Evolutionary conservation across 169 alveolate species (phyloP), one percentile per base, ranked within the genome.

Genomic region (Theileria equi): DNA sequence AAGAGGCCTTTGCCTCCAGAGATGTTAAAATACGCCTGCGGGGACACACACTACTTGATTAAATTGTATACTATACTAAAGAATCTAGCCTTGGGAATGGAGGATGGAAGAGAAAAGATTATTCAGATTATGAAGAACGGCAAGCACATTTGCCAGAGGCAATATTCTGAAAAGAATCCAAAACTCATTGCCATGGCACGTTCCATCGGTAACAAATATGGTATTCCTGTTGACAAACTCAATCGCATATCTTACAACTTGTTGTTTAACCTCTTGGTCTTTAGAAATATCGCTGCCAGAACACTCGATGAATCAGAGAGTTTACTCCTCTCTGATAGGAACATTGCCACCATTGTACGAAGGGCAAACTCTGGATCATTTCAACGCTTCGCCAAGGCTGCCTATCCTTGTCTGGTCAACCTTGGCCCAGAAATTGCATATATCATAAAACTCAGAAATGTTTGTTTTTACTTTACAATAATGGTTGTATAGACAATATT

Each of bases 31-130:
- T 95, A 95, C 81, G 98, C 98, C 13, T 84, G 95, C 69, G 78
- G 82, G 36, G 98, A 95, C 78, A 95, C 97, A 5, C 97, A 94
- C 67, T 94, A 92, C 81, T 65, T 95, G 53, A 88, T 91, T 11
- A 89, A 91, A 44, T 88, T 95, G 26, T 94, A 94, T 68, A 97
- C 87, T 65, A 73, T 55, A n/a, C 58, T 93, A 80, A 91, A 92
- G 85, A 81, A 84, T 55, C 50, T 35, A 26, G 74, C 81, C 40
- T 66, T 84, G 5, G 47, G 34, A 23, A 59, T 17, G 19, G 74
- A 62, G 54, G 58, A 35, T 5, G 50, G 28, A 23, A 13, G 23
- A 3, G 21, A 45, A 26, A 38, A 40, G 19, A 64, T 74, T 5
- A 10, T 26, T 16, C 81, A 52, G 26, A 57, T 74, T n/a, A 74